These are phyloP conservation scores for Oldenlandia corymbosa DNA, from an alignment of 257 asterid genomes.

Conservation along the genomic window DNA sequence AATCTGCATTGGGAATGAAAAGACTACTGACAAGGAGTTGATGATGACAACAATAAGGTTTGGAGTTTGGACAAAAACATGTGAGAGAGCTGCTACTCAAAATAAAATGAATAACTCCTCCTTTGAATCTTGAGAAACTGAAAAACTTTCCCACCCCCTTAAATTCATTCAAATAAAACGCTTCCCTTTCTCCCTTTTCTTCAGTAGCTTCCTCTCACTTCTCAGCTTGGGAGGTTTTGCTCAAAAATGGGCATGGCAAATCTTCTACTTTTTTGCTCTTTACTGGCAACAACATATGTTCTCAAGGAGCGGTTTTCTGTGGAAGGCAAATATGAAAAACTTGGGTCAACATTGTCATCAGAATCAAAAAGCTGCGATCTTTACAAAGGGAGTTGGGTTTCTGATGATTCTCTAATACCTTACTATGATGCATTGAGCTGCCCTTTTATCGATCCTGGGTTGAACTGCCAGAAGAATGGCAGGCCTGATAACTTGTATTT, in stretches of 20 bases:
- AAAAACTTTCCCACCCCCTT: not conserved
- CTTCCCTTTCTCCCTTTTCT: not conserved
- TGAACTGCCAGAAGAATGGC: slow-evolving; percentile 59
- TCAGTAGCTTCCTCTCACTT: not conserved
- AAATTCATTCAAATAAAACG: not conserved
- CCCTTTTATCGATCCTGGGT: slow-evolving; percentile 45
- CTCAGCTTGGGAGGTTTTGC: not conserved
- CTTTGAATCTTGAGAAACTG: no score
- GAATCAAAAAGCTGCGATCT: slow-evolving; percentile 34
- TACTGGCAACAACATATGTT: not conserved
- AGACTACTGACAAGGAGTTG: no score
- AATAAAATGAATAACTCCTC: no score
- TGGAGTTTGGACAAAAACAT: no score
- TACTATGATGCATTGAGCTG: slow-evolving; percentile 50
- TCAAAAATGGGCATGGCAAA: slow-evolving; percentile 4
- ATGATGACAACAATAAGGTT: no score
- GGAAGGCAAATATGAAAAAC: not conserved
- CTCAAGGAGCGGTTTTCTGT: not conserved
- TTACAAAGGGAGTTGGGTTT: slow-evolving; percentile 61
- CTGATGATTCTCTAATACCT: slow-evolving; percentile 42
- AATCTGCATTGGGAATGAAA: no score
- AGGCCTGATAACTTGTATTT: slow-evolving; percentile 42
- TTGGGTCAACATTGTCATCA: not conserved
- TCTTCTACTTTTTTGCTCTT: not conserved
- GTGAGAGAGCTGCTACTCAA: no score